Percentiles rank a stretch among this genome's conserved stretches.
These are phyloP conservation scores for Pseudocercospora ulei DNA, from an alignment of 2,329 filamentous ascomycete species.

Conservation along the genomic window DNA sequence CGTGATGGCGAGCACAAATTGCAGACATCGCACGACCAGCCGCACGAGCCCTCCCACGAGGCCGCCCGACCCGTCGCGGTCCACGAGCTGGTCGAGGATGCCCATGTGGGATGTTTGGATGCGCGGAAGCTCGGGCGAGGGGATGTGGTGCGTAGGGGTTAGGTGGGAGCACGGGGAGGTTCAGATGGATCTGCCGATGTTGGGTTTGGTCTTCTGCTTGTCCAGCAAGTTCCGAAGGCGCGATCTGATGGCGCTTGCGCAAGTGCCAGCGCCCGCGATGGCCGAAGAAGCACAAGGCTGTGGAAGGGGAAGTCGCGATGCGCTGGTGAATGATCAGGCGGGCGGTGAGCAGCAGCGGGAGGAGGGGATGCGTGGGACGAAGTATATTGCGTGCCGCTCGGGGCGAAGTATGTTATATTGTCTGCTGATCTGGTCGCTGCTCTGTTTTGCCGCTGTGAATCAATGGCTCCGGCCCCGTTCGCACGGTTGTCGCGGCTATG, in stretches of 20 bases:
- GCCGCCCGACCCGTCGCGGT: slow-evolving; percentile 26
- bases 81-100: slow-evolving; percentile 25
- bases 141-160: slow-evolving; percentile 1
- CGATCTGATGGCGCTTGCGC: background rate
- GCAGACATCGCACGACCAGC: slow-evolving; percentile 58
- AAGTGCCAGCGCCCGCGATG: slow-evolving; percentile 15
- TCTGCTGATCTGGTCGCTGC: background rate
- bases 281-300: background rate
- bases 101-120: slow-evolving; percentile 19
- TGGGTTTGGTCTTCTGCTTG: slow-evolving; percentile 1
- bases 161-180: background rate
- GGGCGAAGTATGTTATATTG: background rate
- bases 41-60: slow-evolving; percentile 45
- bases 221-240: background rate
- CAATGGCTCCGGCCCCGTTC: slow-evolving; percentile 5
- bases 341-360: background rate
- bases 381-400: background rate
- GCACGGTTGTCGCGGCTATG: slow-evolving; percentile 1
- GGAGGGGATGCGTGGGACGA: background rate
- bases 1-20: slow-evolving; percentile 65
- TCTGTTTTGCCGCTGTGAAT: background rate
- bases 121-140: slow-evolving; percentile 1
- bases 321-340: slow-evolving; percentile 5
- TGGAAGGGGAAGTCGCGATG: background rate
- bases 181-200: slow-evolving; percentile 2